Percentiles rank a stretch among this genome's conserved stretches.
These are phyloP conservation scores for Globisporangium carolinianum DNA, from an alignment of 352 stramenopile genomes.

Conservation along the genomic window DNA sequence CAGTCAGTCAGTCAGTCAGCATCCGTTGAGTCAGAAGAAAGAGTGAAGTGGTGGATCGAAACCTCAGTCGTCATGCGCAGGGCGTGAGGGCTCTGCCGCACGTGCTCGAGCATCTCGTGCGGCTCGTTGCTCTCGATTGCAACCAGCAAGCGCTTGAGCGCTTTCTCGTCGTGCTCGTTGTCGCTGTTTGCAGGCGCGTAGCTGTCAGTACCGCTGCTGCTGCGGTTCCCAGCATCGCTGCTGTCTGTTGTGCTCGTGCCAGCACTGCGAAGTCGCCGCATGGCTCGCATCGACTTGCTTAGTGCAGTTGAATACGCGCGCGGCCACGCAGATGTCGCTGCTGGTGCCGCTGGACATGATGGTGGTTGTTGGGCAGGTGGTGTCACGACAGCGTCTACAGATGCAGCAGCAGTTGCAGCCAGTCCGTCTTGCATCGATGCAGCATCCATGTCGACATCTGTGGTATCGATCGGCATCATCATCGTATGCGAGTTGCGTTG, in stretches of 20 bases:
- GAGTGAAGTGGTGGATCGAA: neutral
- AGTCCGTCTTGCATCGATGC: neutral
- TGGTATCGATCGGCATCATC: conserved; percentile 8
- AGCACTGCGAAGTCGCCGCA: conserved; percentile 14
- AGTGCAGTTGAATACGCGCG: conserved; percentile 35
- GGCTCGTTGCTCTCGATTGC: conserved; percentile 39
- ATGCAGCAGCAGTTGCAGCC: neutral
- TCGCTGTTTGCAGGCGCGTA: conserved; percentile 4
- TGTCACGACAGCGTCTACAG: neutral
- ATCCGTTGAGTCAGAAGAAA: neutral
- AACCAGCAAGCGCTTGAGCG: conserved; percentile 19
- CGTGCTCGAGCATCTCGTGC: conserved; percentile 33
- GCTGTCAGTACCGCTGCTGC: neutral
- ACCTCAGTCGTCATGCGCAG: conserved; percentile 25
- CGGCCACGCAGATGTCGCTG: conserved; percentile 5
- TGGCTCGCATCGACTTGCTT: conserved; percentile 47
- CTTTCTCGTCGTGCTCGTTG: conserved; percentile 16
- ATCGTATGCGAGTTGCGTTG: neutral
- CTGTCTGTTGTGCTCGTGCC: neutral
- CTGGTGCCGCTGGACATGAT: neutral
- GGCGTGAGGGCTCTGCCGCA: conserved; percentile 25
- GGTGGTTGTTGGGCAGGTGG: conserved; percentile 3
- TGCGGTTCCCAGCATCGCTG: neutral
- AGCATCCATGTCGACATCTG: conserved; percentile 1
- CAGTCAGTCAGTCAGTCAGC: neutral